A percentile compares a stretch with the other conserved stretches of the same genome.
Evolutionary conservation across 352 stramenopile species (phyloP).

Genomic region (Globisporangium okanoganense): DNA sequence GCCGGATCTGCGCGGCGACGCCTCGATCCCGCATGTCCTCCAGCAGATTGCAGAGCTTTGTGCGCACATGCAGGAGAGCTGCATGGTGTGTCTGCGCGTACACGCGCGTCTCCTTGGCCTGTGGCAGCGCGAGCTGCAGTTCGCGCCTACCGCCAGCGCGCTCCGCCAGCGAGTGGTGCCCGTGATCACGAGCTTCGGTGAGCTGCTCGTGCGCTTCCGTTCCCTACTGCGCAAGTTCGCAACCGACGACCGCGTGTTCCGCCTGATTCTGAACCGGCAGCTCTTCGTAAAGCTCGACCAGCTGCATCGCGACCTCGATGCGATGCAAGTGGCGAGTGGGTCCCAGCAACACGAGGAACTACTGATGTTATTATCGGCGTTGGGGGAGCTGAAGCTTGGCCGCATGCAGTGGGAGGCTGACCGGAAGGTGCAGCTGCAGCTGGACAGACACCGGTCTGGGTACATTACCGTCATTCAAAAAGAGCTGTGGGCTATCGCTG

Average conservation of each 20-base stretch:
- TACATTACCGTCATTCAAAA: not conserved
- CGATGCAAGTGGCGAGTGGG: not conserved
- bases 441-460: slow-evolving; percentile 7
- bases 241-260: slow-evolving; percentile 4
- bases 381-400: too few relatives aligned
- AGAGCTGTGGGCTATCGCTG: not conserved
- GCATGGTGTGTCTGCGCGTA: slow-evolving; percentile 1
- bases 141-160: not conserved
- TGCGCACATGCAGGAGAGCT: not conserved
- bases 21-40: not conserved
- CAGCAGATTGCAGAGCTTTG: not conserved
- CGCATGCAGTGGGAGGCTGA: slow-evolving; percentile 5
- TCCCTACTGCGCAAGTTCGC: not conserved
- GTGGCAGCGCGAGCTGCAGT: slow-evolving; percentile 7
- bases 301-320: not conserved
- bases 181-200: not conserved
- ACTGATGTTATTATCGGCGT: too few relatives aligned
- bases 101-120: not conserved
- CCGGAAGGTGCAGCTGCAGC: slow-evolving; percentile 1
- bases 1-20: not conserved
- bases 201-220: slow-evolving; percentile 4
- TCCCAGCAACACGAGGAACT: not conserved
- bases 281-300: slow-evolving; percentile 9
- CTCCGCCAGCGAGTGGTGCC: not conserved
- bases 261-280: slow-evolving; percentile 9